Conservation (phyloP, 2,329 filamentous ascomycete genomes). For the Tolypocladium tropicale region DNA sequence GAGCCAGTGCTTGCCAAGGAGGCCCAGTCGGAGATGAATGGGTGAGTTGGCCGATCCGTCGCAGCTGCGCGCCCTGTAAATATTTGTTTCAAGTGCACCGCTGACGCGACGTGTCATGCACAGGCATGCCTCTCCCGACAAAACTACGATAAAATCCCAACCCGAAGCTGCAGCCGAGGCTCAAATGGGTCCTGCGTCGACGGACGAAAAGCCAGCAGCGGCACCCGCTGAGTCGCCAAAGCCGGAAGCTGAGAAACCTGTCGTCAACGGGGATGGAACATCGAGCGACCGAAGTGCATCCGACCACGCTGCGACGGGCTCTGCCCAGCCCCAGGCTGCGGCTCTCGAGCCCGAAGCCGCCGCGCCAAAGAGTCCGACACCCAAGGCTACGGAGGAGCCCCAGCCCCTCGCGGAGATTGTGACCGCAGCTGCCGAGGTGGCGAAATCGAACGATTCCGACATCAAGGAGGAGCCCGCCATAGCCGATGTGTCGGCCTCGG, state of each 20-base stretch:
- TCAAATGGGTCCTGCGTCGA: conserved; percentile 4
- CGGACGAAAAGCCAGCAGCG: not conserved
- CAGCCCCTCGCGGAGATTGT: not conserved
- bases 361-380: not conserved
- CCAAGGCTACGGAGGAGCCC: conserved; percentile 1
- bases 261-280: conserved; percentile 9
- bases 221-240: not conserved
- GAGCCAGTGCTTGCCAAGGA: conserved; percentile 17
- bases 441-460: not conserved
- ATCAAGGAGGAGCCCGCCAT: not conserved
- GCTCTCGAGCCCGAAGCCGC: not conserved
- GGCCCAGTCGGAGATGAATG: conserved; percentile 23
- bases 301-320: conserved; percentile 3
- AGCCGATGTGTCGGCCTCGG: conserved; percentile 4
- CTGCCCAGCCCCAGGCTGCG: not conserved
- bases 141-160: conserved; percentile 3
- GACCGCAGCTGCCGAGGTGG: not conserved
- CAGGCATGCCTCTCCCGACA: conserved; percentile 3
- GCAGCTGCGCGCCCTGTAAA: not conserved
- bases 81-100: not conserved
- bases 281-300: not conserved
- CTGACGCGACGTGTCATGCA: conserved; percentile 11
- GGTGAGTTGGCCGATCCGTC: conserved; percentile 19
- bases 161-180: conserved; percentile 6
- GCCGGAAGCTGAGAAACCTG: conserved; percentile 4